A percentile compares a stretch with the other conserved stretches of the same genome.
These are phyloP conservation scores for Onygena corvina DNA, from an alignment of 2,329 filamentous ascomycete genomes.

Conservation along the genomic window DNA sequence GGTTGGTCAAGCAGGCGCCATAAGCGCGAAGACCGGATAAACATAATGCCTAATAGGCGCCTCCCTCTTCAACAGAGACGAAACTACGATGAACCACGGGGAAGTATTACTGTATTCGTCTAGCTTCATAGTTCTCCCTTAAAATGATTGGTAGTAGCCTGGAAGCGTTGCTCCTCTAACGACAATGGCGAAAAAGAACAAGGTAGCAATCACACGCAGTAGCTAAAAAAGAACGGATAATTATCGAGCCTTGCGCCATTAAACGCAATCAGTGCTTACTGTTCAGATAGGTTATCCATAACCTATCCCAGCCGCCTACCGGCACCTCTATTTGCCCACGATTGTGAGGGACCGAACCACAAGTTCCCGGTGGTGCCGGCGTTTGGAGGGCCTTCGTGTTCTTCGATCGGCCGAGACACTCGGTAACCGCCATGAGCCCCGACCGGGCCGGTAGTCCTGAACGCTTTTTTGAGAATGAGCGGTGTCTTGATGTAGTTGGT, in stretches of 20 bases:
- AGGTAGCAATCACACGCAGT: no score
- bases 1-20: neutral
- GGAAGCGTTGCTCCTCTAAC: no score
- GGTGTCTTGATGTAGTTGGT: constrained; percentile 66
- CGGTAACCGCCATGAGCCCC: constrained; percentile 37
- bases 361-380: constrained; percentile 17
- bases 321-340: constrained; percentile 31
- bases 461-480: constrained; percentile 54
- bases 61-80: no score
- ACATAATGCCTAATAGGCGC: neutral
- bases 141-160: no score
- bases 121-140: no score
- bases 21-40: neutral
- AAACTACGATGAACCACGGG: no score
- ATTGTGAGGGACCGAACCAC: constrained; percentile 23
- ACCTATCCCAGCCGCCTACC: constrained; percentile 29
- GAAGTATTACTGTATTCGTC: no score
- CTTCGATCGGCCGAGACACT: constrained; percentile 51
- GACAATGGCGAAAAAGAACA: no score
- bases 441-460: constrained; percentile 27
- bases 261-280: no score
- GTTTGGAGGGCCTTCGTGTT: neutral
- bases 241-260: no score
- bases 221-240: no score
- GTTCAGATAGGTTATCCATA: constrained; percentile 20